Base-by-base conservation (phyloP, 768 basidiomycete genomes). In the Agrocybe pediades region DNA sequence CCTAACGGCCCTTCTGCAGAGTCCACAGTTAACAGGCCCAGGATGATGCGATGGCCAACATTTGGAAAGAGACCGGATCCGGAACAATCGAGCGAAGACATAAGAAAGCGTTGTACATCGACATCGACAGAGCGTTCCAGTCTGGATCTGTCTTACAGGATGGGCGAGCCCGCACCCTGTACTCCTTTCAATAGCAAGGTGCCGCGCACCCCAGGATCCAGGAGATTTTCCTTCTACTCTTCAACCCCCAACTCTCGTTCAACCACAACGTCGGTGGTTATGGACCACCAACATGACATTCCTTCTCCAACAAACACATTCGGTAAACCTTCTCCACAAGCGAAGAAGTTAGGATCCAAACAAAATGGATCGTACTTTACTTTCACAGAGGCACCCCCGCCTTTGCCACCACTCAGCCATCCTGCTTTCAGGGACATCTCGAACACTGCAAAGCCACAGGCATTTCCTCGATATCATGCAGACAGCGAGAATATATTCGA, bases 341-440 rank as follows among this genome's bases (percentile, higher is more conserved):
- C 50, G 36, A 58, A 70, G 39, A 59, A 62, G 13, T 15, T 36
- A 36, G 11, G 6, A 16, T 29, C 29, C 66, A 65, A 49, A 72
- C 69, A 54, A 55, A 57, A 60, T 29, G 56, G 62, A 46, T 62
- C 65, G 43, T 59, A 56, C 57, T 64, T 66, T 60, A 63, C 49
- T 44, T 67, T 58, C 57, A 68, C 58, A 41, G 72, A 74, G 17
- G 63, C 71, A 25, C 75, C 68, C 3, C 84, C 84, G 8, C 83
- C 84, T 13, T 61, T 86, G 29, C 83, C 84, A n/a, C 73, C 81
- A 15, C 73, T 84, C 24, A 68, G 76, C 49, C 85, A 78, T 69
- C 81, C 63, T 52, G 72, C 64, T 39, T 73, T 73, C 55, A 58
- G 51, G 29, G 54, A 58, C 19, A 45, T 51, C 40, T 36, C 55